Conservation (phyloP, 2,329 filamentous ascomycete species). For the Chaetomiaceae sp. region DNA sequence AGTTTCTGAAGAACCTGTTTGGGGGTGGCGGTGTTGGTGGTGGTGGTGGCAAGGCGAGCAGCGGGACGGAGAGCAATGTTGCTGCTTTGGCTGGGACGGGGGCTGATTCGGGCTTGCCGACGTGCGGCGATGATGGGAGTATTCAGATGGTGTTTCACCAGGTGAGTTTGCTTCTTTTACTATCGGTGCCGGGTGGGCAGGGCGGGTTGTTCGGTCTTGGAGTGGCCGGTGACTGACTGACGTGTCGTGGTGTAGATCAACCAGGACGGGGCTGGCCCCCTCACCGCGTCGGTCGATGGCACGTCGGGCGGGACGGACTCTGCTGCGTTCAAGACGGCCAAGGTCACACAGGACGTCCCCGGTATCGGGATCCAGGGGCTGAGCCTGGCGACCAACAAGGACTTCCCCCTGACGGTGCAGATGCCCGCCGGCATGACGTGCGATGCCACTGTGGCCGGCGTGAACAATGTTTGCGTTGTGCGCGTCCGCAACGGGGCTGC, state of each 20-base stretch:
- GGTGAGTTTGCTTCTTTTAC: too few relatives aligned
- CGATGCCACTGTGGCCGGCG: slow-evolving; percentile 53
- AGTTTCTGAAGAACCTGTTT: slow-evolving; percentile 17
- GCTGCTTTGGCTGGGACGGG: slow-evolving; percentile 51
- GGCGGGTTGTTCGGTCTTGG: background rate
- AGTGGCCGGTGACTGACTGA: too few relatives aligned
- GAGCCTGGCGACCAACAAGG: slow-evolving; percentile 54
- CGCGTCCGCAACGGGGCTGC: slow-evolving; percentile 57
- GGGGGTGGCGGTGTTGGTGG: slow-evolving; percentile 32
- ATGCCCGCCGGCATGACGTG: slow-evolving; percentile 67
- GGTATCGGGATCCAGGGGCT: slow-evolving; percentile 52
- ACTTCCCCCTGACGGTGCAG: slow-evolving; percentile 60
- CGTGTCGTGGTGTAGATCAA: slow-evolving; percentile 47
- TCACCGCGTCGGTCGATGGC: slow-evolving; percentile 55
- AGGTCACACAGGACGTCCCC: slow-evolving; percentile 57
- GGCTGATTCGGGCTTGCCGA: slow-evolving; percentile 52
- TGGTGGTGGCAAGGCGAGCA: too few relatives aligned
- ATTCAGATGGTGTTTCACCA: slow-evolving; percentile 63
- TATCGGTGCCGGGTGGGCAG: too few relatives aligned
- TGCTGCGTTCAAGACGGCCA: slow-evolving; percentile 54
- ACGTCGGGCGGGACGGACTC: slow-evolving; percentile 60
- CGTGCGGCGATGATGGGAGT: slow-evolving; percentile 53
- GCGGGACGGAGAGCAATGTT: slow-evolving; percentile 49
- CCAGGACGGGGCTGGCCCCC: slow-evolving; percentile 63
- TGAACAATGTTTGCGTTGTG: slow-evolving; percentile 59